These are phyloP conservation scores for Nannochloropsis salina DNA, from an alignment of 108 stramenopile genomes.

Conservation along the genomic window DNA sequence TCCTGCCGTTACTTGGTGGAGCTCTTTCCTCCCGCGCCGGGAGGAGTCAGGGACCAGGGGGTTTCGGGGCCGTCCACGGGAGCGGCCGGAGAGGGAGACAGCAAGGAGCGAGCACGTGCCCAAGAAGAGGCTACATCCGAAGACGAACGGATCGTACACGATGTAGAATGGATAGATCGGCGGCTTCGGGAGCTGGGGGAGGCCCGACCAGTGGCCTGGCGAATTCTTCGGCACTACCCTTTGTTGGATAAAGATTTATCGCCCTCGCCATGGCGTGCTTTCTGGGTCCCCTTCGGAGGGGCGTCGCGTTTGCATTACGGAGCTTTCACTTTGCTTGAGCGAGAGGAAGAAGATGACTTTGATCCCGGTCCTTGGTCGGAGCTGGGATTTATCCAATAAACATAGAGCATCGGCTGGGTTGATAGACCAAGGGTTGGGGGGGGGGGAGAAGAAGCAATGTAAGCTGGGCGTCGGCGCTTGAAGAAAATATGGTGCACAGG, in stretches of 20 bases:
- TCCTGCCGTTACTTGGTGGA: neutral
- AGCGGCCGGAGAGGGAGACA: neutral
- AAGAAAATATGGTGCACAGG: too few species aligned
- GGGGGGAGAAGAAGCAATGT: too few species aligned
- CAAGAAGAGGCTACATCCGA: neutral
- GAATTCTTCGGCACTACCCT: neutral
- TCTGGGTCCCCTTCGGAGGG: slow-evolving; percentile 1
- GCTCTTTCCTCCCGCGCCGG: neutral
- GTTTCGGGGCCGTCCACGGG: too few species aligned
- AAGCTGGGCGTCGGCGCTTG: too few species aligned
- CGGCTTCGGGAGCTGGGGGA: neutral
- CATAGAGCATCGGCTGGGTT: too few species aligned
- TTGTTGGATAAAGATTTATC: neutral
- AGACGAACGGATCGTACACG: neutral
- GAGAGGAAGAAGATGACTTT: neutral
- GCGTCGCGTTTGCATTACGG: slow-evolving; percentile 8
- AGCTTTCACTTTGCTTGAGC: neutral
- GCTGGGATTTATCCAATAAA: neutral
- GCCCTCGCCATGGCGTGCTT: slow-evolving; percentile 1
- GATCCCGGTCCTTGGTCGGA: neutral
- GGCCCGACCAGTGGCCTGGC: neutral
- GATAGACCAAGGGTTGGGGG: too few species aligned
- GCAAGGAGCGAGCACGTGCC: neutral
- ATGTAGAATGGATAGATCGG: neutral
- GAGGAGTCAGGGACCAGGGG: neutral